These are phyloP conservation scores for Podaxis sp. DNA, from an alignment of 768 basidiomycete genomes.

Conservation along the genomic window DNA sequence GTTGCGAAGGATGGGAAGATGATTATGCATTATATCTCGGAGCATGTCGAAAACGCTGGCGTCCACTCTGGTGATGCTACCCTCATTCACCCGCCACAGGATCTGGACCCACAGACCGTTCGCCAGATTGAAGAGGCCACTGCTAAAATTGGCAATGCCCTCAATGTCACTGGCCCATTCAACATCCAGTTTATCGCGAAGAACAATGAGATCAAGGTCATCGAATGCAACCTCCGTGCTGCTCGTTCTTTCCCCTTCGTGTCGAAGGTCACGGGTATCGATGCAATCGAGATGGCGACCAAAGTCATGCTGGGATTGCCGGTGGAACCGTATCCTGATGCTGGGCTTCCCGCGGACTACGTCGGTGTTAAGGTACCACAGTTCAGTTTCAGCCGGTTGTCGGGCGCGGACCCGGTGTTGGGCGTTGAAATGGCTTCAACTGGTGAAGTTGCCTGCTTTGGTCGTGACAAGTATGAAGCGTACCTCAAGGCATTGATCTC, in stretches of 20 bases:
- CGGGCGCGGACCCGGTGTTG: conserved; percentile 95
- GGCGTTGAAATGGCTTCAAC: conserved; percentile 99
- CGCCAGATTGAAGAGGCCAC: conserved; percentile 96
- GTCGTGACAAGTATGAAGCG: conserved; percentile 96
- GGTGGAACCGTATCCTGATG: conserved; percentile 87
- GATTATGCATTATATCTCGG: conserved; percentile 99
- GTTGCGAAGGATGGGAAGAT: conserved; percentile 96
- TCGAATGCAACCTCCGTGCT: conserved; percentile 97
- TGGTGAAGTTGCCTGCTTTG: conserved; percentile 98
- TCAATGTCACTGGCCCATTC: conserved; percentile 98
- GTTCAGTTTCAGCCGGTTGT: conserved; percentile 95
- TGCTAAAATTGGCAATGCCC: conserved; percentile 93
- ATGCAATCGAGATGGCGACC: conserved; percentile 98
- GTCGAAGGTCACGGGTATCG: conserved; percentile 95
- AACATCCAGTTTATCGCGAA: conserved; percentile 99
- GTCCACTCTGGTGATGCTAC: conserved; percentile 99
- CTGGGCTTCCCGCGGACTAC: conserved; percentile 86
- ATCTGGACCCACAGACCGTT: conserved; percentile 95
- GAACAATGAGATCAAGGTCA: conserved; percentile 99
- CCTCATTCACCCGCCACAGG: conserved; percentile 96
- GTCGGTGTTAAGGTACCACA: conserved; percentile 99
- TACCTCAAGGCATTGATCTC: conserved; percentile 97
- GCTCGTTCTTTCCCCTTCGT: conserved; percentile 99
- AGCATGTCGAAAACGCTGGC: conserved; percentile 98
- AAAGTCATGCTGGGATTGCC: conserved; percentile 96